Conservation (phyloP, 2,329 filamentous ascomycete species). For the Aquanectria penicillioides region DNA sequence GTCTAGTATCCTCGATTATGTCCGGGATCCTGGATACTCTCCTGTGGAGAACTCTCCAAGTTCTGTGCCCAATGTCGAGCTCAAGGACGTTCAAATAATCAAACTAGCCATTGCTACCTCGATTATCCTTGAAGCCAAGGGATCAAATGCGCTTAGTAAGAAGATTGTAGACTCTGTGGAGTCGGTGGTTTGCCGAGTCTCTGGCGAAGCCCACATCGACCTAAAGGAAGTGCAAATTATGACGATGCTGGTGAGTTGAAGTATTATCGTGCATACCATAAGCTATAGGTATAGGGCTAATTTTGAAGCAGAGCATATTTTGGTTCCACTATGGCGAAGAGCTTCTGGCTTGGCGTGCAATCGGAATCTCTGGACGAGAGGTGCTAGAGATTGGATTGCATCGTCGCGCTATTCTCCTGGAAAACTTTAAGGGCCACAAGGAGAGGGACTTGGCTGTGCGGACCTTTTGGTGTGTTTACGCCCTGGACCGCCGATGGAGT, state of each 20-base stretch:
- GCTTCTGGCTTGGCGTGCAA: slow-evolving; percentile 58
- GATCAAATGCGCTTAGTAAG: slow-evolving; percentile 41
- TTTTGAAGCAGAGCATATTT: slow-evolving; percentile 48
- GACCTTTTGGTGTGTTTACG: slow-evolving; percentile 63
- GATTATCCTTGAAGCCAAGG: slow-evolving; percentile 46
- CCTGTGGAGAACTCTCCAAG: neutral
- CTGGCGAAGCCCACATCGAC: slow-evolving; percentile 4
- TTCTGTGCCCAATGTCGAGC: neutral
- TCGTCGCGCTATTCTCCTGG: slow-evolving; percentile 53
- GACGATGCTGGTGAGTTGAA: slow-evolving; percentile 15
- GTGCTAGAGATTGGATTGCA: slow-evolving; percentile 61
- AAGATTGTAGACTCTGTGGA: slow-evolving; percentile 46
- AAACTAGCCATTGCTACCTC: slow-evolving; percentile 48
- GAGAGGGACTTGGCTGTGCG: slow-evolving; percentile 46
- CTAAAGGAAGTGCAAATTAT: slow-evolving; percentile 22
- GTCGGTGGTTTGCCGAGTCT: neutral
- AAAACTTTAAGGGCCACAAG: slow-evolving; percentile 47
- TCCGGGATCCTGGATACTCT: neutral
- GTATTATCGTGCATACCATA: accelerated
- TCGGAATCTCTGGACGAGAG: slow-evolving; percentile 57
- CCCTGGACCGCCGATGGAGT: slow-evolving; percentile 62
- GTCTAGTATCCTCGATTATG: slow-evolving; percentile 5
- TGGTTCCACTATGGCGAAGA: slow-evolving; percentile 60
- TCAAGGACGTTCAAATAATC: slow-evolving; percentile 45
- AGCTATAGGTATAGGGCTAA: neutral